Evolutionary conservation across 2,329 filamentous ascomycete species (phyloP).

Genomic region (Sarocladium kiliense): DNA sequence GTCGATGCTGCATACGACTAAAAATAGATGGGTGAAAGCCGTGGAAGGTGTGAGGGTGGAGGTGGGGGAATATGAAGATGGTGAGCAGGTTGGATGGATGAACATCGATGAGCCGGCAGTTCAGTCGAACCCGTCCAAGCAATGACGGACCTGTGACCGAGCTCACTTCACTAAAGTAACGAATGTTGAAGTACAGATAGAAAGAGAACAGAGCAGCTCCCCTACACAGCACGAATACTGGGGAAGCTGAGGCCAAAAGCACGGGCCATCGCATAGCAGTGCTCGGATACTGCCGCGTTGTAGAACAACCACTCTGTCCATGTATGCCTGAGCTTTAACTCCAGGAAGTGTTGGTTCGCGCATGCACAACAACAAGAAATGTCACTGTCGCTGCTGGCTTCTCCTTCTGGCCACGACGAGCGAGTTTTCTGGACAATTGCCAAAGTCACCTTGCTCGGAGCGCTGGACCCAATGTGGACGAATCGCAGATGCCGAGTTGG

Average conservation of each 20-base stretch:
- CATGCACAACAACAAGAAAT: neutral
- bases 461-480: neutral
- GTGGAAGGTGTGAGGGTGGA: too few species aligned
- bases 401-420: neutral
- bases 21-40: neutral
- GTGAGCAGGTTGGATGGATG: too few species aligned
- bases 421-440: neutral
- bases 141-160: too few species aligned
- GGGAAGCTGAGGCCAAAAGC: neutral
- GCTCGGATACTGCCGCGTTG: neutral
- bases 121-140: too few species aligned
- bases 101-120: too few species aligned
- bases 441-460: neutral
- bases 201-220: too few species aligned
- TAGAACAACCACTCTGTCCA: neutral
- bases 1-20: neutral
- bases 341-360: neutral
- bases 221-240: too few species aligned
- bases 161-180: too few species aligned
- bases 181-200: too few species aligned
- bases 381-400: neutral
- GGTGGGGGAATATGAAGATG: too few species aligned
- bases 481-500: constrained; percentile 2
- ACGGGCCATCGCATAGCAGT: neutral
- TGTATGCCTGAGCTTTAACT: neutral